Conservation (phyloP, 140 eudicot species). For the Anethum foeniculum region DNA sequence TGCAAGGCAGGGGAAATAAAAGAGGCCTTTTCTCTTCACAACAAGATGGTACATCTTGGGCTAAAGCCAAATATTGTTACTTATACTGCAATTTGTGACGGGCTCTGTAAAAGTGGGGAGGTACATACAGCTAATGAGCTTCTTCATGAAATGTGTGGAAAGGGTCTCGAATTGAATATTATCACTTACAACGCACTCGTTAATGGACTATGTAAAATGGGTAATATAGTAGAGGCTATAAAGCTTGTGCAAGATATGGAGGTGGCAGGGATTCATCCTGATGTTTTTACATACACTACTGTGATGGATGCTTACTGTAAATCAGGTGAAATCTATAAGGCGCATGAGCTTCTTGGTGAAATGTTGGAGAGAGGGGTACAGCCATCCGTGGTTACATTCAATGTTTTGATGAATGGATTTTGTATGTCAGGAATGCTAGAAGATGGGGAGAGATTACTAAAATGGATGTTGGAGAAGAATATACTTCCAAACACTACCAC, state of each 20-base stretch:
- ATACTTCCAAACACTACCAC: slow-evolving; percentile 79
- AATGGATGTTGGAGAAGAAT: slow-evolving; percentile 89
- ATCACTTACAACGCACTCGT: slow-evolving; percentile 78
- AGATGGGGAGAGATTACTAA: slow-evolving; percentile 66
- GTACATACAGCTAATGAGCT: slow-evolving; percentile 81
- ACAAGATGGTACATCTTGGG: slow-evolving; percentile 69
- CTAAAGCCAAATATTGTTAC: slow-evolving; percentile 76
- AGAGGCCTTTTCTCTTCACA: slow-evolving; percentile 78
- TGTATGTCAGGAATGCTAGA: slow-evolving; percentile 84
- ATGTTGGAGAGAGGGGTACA: slow-evolving; percentile 69
- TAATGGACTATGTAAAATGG: slow-evolving; percentile 84
- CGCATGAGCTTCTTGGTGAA: slow-evolving; percentile 61
- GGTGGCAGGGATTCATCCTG: slow-evolving; percentile 55
- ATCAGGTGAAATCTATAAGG: slow-evolving; percentile 64
- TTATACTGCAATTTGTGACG: slow-evolving; percentile 79
- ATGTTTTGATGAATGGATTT: slow-evolving; percentile 89
- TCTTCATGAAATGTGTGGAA: slow-evolving; percentile 58
- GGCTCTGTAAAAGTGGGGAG: slow-evolving; percentile 88
- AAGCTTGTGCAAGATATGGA: slow-evolving; percentile 81
- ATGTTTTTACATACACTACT: slow-evolving; percentile 72
- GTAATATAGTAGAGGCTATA: slow-evolving; percentile 54
- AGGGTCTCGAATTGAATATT: slow-evolving; percentile 75
- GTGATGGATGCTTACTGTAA: slow-evolving; percentile 87
- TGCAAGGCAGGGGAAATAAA: slow-evolving; percentile 74
- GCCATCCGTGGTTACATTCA: slow-evolving; percentile 85